phyloP scores from a whole-genome alignment of 2,329 filamentous ascomycete species.

The Trichoderma harzianum region DNA sequence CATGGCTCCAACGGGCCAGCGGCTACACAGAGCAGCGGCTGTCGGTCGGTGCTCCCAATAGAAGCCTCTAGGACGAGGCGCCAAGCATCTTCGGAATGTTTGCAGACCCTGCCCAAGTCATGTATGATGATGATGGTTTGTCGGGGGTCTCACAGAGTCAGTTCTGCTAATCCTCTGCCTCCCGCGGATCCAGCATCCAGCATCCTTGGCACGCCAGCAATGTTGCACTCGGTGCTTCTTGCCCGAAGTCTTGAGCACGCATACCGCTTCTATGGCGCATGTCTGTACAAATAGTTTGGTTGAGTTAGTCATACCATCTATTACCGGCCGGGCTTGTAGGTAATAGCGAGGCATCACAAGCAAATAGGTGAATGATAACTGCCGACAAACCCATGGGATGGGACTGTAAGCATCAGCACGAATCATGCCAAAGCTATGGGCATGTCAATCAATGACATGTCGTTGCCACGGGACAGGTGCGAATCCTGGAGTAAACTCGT shows the following conservation, averaged over 20 bases:
- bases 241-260: neutral
- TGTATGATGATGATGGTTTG: neutral
- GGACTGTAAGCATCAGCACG: neutral
- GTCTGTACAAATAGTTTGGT: neutral
- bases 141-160: neutral
- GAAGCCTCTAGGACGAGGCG: neutral
- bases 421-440: neutral
- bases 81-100: slow-evolving; percentile 8
- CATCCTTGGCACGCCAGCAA: neutral
- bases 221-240: neutral
- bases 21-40: neutral
- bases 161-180: neutral
- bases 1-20: neutral
- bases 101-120: neutral
- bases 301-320: neutral
- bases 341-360: neutral
- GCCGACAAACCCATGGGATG: neutral
- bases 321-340: neutral
- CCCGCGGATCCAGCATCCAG: neutral
- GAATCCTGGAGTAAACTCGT: neutral
- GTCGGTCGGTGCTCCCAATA: neutral
- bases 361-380: neutral
- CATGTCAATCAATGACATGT: neutral
- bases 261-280: neutral
- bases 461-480: neutral